These are phyloP conservation scores for Przewalskia tangutica DNA, from an alignment of 257 asterid species.

Conservation along the genomic window DNA sequence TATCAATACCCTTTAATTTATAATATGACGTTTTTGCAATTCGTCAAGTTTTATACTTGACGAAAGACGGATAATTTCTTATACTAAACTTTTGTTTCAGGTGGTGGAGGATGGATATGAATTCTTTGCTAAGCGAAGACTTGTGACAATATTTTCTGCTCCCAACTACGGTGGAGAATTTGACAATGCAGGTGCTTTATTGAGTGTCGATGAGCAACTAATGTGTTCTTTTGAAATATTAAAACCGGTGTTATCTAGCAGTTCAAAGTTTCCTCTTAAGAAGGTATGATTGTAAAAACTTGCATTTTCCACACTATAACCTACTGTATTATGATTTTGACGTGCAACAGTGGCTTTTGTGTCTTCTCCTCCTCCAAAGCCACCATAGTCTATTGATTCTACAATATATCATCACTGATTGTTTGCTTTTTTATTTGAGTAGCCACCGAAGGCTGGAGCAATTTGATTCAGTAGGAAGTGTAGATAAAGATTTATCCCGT, in stretches of 20 bases:
- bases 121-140: slow-evolving; percentile 67
- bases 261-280: slow-evolving; percentile 37
- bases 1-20: neutral
- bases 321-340: neutral
- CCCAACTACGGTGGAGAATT: slow-evolving; percentile 68
- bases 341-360: neutral
- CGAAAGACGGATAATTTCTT: neutral
- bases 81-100: slow-evolving; percentile 16
- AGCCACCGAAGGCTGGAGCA: slow-evolving; percentile 26
- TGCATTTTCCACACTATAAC: neutral
- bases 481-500: neutral
- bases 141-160: slow-evolving; percentile 50
- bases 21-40: neutral
- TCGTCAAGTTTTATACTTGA: neutral
- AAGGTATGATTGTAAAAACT: slow-evolving; percentile 24
- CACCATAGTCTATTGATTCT: neutral
- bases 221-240: slow-evolving; percentile 54
- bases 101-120: slow-evolving; percentile 90
- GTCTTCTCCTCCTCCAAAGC: neutral
- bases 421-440: neutral
- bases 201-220: slow-evolving; percentile 44
- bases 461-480: neutral
- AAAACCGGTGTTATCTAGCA: slow-evolving; percentile 32
- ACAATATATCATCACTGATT: neutral
- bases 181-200: slow-evolving; percentile 55